These are phyloP conservation scores for Sugiyamaella novakii DNA, from an alignment of 1,139 yeast species.

Conservation along the genomic window DNA sequence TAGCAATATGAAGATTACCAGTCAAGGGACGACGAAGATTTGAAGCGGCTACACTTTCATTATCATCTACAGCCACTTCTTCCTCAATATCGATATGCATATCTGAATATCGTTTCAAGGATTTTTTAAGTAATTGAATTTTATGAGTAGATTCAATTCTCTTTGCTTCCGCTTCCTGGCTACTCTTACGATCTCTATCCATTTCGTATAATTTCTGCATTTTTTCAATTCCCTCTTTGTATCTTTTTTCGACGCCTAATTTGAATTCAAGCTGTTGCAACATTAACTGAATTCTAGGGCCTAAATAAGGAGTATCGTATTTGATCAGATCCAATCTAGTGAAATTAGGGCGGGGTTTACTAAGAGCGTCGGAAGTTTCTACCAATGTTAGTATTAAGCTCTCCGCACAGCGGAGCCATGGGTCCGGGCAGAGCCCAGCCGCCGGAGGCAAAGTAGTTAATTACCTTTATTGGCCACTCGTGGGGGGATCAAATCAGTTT, in stretches of 20 bases:
- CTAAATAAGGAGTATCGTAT: slow-evolving; percentile 91
- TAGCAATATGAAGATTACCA: slow-evolving; percentile 70
- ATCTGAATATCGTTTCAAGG: slow-evolving; percentile 84
- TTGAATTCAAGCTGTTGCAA: slow-evolving; percentile 91
- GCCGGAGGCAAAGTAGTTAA: slow-evolving; percentile 9
- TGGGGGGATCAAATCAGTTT: slow-evolving; percentile 15
- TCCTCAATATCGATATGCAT: slow-evolving; percentile 77
- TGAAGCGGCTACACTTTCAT: slow-evolving; percentile 54
- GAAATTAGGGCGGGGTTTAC: slow-evolving; percentile 34
- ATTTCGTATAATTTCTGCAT: slow-evolving; percentile 79
- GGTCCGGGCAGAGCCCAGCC: slow-evolving; percentile 10
- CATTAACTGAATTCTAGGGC: slow-evolving; percentile 96
- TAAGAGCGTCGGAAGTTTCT: neutral
- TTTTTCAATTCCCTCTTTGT: slow-evolving; percentile 88
- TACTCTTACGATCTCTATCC: slow-evolving; percentile 87
- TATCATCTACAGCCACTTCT: slow-evolving; percentile 45
- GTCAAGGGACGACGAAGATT: slow-evolving; percentile 77
- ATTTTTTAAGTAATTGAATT: slow-evolving; percentile 77
- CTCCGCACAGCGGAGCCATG: slow-evolving; percentile 1
- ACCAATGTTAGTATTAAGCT: neutral
- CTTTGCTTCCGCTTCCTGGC: slow-evolving; percentile 88
- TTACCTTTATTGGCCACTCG: slow-evolving; percentile 28
- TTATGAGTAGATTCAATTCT: slow-evolving; percentile 81
- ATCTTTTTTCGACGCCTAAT: slow-evolving; percentile 89
- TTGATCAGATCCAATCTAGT: slow-evolving; percentile 71